These are phyloP conservation scores for Mycena vulgaris DNA, from an alignment of 768 basidiomycete genomes.

Conservation along the genomic window DNA sequence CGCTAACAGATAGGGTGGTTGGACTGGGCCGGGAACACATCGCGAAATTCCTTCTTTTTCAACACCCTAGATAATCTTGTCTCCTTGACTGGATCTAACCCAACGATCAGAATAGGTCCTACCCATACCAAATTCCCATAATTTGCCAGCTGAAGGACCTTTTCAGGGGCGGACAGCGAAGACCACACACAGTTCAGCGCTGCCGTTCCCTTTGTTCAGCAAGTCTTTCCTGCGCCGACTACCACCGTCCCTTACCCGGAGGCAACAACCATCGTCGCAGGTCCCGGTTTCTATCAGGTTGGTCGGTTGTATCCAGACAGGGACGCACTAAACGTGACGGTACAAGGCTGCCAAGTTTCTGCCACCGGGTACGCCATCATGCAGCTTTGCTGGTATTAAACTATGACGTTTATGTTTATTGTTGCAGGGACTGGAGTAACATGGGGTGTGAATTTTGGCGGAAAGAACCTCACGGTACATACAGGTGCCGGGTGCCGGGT, in stretches of 20 bases:
- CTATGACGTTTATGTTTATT: background rate
- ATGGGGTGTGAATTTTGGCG: conserved; percentile 80
- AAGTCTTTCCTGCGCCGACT: conserved; percentile 64
- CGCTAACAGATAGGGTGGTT: conserved; percentile 56
- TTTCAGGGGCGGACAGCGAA: conserved; percentile 62
- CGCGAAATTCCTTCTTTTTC: conserved; percentile 71
- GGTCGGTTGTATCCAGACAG: background rate
- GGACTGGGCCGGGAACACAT: conserved; percentile 73
- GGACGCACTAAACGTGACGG: background rate
- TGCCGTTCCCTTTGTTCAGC: conserved; percentile 63
- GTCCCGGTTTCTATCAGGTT: conserved; percentile 66
- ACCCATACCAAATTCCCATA: background rate
- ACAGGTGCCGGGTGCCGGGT: background rate
- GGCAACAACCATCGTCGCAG: conserved; percentile 72
- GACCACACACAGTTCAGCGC: conserved; percentile 73
- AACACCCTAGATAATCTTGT: conserved; percentile 73
- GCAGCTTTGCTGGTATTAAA: too few relatives aligned
- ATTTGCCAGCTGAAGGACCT: background rate
- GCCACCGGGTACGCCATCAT: conserved; percentile 55
- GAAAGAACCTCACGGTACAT: conserved; percentile 59
- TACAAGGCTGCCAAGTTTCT: conserved; percentile 62
- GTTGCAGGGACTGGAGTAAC: conserved; percentile 70
- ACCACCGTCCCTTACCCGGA: conserved; percentile 75
- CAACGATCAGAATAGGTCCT: conserved; percentile 68
- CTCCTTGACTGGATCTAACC: conserved; percentile 64